Evolutionary conservation across 169 alveolate species (phyloP).

Genomic region (Neospora caninum): DNA sequence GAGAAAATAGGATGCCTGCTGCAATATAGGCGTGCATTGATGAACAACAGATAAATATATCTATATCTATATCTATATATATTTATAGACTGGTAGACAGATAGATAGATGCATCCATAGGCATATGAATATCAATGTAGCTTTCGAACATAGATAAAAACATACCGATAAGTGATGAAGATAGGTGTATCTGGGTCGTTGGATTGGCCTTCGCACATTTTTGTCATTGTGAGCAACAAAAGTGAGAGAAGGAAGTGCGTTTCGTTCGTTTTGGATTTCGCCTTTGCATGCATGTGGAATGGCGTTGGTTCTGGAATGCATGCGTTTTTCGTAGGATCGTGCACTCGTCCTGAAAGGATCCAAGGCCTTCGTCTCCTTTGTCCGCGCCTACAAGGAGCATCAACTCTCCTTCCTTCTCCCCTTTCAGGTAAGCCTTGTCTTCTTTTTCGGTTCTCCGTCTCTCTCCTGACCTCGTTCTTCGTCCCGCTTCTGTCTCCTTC

Average conservation of each 20-base stretch:
- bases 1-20: no score
- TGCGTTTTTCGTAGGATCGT: conserved; percentile 74
- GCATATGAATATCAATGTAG: no score
- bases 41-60: background rate
- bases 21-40: no score
- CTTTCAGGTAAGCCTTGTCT: conserved; percentile 65
- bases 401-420: conserved; percentile 86
- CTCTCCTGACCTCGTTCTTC: background rate
- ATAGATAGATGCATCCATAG: background rate
- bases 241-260: background rate
- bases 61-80: background rate
- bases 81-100: no score
- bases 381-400: conserved; percentile 93
- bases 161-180: no score
- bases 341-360: conserved; percentile 89
- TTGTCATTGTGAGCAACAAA: background rate
- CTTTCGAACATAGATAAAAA: background rate
- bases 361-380: conserved; percentile 91
- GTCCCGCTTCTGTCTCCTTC: background rate
- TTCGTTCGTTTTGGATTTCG: background rate
- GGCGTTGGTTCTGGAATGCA: background rate
- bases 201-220: background rate
- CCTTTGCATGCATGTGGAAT: background rate
- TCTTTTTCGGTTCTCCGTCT: background rate
- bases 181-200: background rate